Conservation (phyloP, 441 rosid genomes). For the Manihot esculenta region DNA sequence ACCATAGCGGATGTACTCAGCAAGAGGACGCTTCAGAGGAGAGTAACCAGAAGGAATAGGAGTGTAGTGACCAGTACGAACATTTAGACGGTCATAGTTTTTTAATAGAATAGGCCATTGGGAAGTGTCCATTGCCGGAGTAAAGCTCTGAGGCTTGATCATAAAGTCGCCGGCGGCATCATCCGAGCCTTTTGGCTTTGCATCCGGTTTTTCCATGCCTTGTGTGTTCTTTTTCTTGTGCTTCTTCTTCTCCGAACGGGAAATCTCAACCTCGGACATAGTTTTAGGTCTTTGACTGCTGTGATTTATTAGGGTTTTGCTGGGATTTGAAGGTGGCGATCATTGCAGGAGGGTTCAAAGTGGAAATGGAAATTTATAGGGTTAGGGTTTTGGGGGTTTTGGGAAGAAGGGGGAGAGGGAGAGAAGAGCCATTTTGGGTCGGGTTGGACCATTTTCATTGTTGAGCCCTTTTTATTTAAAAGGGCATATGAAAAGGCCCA, state of each 20-base stretch:
- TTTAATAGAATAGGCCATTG: slow-evolving; percentile 86
- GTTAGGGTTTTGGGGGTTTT: slow-evolving; percentile 4
- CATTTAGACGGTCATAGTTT: slow-evolving; percentile 87
- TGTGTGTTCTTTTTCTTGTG: slow-evolving; percentile 49
- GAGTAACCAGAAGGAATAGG: slow-evolving; percentile 75
- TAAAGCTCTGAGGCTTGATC: slow-evolving; percentile 67
- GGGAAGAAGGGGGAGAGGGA: background rate
- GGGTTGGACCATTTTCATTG: too few species aligned
- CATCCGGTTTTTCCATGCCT: slow-evolving; percentile 14
- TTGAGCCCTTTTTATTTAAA: too few species aligned
- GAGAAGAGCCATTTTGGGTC: background rate
- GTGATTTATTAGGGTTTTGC: slow-evolving; percentile 19
- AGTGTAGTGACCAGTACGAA: slow-evolving; percentile 94
- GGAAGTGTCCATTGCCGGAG: slow-evolving; percentile 80
- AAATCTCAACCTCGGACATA: slow-evolving; percentile 63
- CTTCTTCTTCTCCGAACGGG: slow-evolving; percentile 68
- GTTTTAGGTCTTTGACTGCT: background rate
- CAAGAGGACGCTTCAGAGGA: slow-evolving; percentile 79
- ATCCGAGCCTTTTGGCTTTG: slow-evolving; percentile 1
- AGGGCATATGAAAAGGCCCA: background rate
- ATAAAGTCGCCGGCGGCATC: slow-evolving; percentile 25
- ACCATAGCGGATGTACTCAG: slow-evolving; percentile 75
- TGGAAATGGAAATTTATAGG: slow-evolving; percentile 3
- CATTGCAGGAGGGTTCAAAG: background rate
- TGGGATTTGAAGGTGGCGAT: slow-evolving; percentile 9